Base-by-base conservation (phyloP, 2,329 filamentous ascomycete genomes). In the Aspergillus persii region DNA sequence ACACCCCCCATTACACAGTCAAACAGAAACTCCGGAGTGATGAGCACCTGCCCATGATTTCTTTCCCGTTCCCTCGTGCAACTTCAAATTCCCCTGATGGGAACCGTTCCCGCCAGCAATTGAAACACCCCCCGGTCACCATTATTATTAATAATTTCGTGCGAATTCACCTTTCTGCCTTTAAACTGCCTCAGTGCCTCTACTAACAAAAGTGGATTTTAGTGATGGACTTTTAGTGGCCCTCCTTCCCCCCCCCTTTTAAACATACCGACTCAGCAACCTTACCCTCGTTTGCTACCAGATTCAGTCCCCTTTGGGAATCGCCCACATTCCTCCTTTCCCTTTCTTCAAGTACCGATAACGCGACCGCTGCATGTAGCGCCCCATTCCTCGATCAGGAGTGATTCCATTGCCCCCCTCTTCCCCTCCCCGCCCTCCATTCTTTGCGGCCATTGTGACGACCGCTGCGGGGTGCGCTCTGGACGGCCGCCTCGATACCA, bases 311-410 rank as follows among this genome's bases (percentile, higher is more conserved):
- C 36, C 53, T 54, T 63, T 61, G 50, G 39, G 51, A 61, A 62
- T 51, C 59, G 58, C 60, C 56, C 63, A 59, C 65, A 69, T 71
- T 71, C 65, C 61, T 67, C 60, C 60, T 41, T 60, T 59, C 30
- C 23, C 53, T 59, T 39, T 41, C 49, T 54, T 52, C 53, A 55
- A 41, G 52, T 50, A 58, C 55, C 62, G 48, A 27, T 54, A 26
- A 48, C 36, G 53, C 59, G 57, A 63, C 44, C 41, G 59, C 66
- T 67, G 64, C 65, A 72, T 73, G 69, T 70, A 63, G 66, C 64
- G 61, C 54, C 57, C 57, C 56, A 50, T 68, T 63, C 58, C 63
- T 67, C 60, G 61, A 64, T 57, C 60, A 58, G 59, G 55, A 54
- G 59, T 69, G 63, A 70, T 70, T 68, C 68, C 59, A 57, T 41